Evolutionary conservation across 148 eudicot species (phyloP).

Genomic region (Rhododendron ferrugineum): DNA sequence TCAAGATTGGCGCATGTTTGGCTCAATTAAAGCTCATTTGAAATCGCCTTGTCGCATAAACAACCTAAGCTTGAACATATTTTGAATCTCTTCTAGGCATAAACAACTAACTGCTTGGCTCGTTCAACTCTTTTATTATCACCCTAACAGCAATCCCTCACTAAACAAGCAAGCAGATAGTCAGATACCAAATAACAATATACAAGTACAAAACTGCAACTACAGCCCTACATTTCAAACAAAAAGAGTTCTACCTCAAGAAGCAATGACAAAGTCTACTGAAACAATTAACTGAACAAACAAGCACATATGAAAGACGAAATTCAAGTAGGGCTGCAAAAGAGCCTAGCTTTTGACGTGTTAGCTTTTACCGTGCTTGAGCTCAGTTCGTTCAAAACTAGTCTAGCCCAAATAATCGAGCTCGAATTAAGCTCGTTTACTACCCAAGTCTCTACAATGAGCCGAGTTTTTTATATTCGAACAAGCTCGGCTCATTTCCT

Average conservation of each 20-base stretch:
- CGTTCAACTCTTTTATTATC: too few species aligned
- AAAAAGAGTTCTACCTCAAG: background rate
- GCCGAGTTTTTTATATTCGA: background rate
- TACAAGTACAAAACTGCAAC: background rate
- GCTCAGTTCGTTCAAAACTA: background rate
- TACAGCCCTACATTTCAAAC: too few species aligned
- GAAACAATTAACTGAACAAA: background rate
- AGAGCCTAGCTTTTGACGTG: background rate
- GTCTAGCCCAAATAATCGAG: background rate
- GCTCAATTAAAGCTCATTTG: too few species aligned
- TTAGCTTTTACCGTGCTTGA: background rate
- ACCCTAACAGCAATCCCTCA: background rate
- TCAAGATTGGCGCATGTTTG: too few species aligned
- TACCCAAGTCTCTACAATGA: background rate
- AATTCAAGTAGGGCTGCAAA: background rate
- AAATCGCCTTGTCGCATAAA: too few species aligned
- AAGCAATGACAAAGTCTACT: background rate
- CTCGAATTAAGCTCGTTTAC: too few species aligned
- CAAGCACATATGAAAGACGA: background rate
- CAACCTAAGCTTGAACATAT: too few species aligned
- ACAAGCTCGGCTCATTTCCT: background rate
- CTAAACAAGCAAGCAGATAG: background rate
- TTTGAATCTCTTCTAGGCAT: too few species aligned
- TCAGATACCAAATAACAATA: background rate
- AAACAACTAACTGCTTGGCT: too few species aligned